Base-by-base conservation (phyloP, 768 basidiomycete genomes). In the Leccinum uliginosum region DNA sequence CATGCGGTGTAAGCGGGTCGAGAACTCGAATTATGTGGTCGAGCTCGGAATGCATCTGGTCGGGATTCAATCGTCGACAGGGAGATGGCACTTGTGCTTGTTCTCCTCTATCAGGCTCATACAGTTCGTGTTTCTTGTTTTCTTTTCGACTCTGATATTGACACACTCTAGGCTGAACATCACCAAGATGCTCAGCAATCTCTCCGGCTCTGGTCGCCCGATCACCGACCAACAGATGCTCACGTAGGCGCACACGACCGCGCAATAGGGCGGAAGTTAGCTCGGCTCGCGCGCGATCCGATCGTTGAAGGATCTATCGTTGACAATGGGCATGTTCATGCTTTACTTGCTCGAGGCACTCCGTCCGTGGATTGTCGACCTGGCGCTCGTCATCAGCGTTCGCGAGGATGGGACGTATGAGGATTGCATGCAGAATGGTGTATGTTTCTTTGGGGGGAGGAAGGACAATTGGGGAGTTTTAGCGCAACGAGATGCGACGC, bases 31-130 rank as follows among this genome's bases (percentile, higher is more conserved):
- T 73, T 98, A 99, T 66, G 86, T 77, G 8, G 88, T 98, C 44
- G 97, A 98, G 47, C 85, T 99, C 15, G 95, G 85, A 46, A 91
- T 99, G 91, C 92, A 91, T 69, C 76, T 99, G 59, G 94, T 99
- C 47, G 95, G 96, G 9, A 98, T 98, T 60, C 97, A 98, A 95
- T 99, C 62, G 93, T 95, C 56, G 96, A 99, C 66, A 93, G 87
- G n/a, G 78, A 78, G 52, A 89, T 86, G 74, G 98, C 95, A 4
- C 78, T 99, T 53, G 94, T 98, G 7, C 83, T 99, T 27, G 97
- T 96, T 29, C 82, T 98, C 34, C 93, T 98, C 1, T 99, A 97
- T 96, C 97, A 98, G 29, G 68, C 78, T 97, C 53, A 98, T 98
- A 95, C 78, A 91, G 89, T 89, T 49, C 34, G 82, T 40, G 6